A percentile compares a stretch with the other conserved stretches of the same genome.
These are phyloP conservation scores for Pseudogymnoascus sp. DNA, from an alignment of 2,329 filamentous ascomycete species.

Conservation along the genomic window DNA sequence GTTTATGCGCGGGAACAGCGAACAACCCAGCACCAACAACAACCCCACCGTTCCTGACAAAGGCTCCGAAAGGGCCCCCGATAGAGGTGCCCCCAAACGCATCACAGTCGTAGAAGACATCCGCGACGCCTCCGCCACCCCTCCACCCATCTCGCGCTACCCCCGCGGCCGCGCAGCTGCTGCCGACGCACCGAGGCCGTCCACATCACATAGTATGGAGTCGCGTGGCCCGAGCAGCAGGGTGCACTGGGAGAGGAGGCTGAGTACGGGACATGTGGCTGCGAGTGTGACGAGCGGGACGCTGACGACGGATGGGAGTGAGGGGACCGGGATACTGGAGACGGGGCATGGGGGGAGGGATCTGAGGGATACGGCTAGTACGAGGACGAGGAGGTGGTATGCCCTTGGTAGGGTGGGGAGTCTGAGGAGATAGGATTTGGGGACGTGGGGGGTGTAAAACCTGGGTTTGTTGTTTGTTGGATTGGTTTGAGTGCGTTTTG, in stretches of 20 bases:
- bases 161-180: neutral
- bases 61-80: no score
- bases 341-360: neutral
- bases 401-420: neutral
- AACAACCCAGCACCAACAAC: neutral
- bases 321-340: neutral
- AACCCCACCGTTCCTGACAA: neutral
- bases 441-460: neutral
- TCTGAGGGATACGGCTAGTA: neutral
- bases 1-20: neutral
- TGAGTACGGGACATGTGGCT: neutral
- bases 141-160: neutral
- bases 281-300: neutral
- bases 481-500: neutral
- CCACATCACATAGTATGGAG: conserved; percentile 3
- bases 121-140: neutral
- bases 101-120: neutral
- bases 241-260: neutral
- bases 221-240: neutral
- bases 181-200: neutral
- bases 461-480: neutral
- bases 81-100: neutral
- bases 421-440: neutral
- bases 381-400: conserved; percentile 9
- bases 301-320: neutral